Conservation (phyloP, 176 grass and related monocot genomes). For the Eragrostis curvula region DNA sequence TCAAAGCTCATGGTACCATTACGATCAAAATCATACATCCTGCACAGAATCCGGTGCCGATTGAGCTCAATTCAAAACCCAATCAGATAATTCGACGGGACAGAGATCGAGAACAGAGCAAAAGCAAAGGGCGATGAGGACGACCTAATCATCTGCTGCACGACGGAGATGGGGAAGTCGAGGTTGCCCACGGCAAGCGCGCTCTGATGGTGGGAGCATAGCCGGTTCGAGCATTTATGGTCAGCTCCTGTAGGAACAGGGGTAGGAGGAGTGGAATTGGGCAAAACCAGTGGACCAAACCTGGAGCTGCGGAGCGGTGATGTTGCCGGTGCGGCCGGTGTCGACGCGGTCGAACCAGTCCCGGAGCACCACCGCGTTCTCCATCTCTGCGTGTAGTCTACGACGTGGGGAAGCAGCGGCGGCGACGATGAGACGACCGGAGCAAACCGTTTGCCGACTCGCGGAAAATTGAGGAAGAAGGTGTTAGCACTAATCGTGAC, state of each 20-base stretch:
- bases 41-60: constrained; percentile 33
- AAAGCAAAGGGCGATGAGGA: not conserved
- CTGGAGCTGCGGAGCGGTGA: constrained; percentile 72
- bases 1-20: constrained; percentile 89
- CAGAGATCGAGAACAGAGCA: not conserved
- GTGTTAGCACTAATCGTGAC: too few species aligned
- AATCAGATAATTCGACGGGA: not conserved
- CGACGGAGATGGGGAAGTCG: constrained; percentile 66
- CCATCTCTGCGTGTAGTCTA: constrained; percentile 43
- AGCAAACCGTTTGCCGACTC: not conserved
- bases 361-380: constrained; percentile 59
- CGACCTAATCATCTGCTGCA: constrained; percentile 88
- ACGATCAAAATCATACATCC: constrained; percentile 89
- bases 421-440: not conserved
- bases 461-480: not conserved
- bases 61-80: not conserved
- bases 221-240: constrained; percentile 1
- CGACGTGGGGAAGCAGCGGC: not conserved
- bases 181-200: constrained; percentile 81
- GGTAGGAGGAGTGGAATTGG: not conserved
- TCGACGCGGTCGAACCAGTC: constrained; percentile 86
- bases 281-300: constrained; percentile 11
- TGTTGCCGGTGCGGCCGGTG: constrained; percentile 60
- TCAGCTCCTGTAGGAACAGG: not conserved
- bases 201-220: constrained; percentile 42